A percentile compares a stretch with the other conserved stretches of the same genome.
Evolutionary conservation across 2,329 filamentous ascomycete species (phyloP).

Genomic region (Fusarium palustre): DNA sequence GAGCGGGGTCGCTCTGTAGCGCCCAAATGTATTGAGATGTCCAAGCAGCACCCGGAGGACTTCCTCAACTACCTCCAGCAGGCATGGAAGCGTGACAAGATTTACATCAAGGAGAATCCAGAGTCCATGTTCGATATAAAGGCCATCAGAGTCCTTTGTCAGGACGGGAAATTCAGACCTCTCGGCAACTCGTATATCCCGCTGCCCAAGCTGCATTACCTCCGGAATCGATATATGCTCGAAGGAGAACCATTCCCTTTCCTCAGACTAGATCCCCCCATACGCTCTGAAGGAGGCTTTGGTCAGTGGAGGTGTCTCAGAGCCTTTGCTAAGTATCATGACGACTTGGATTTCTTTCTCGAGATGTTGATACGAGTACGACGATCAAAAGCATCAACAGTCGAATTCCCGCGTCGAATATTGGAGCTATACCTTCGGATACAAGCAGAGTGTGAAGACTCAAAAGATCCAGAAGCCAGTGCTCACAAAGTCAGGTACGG

Average conservation of each 20-base stretch:
- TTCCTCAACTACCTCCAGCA: constrained; percentile 42
- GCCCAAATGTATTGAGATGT: constrained; percentile 40
- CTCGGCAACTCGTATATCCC: constrained; percentile 41
- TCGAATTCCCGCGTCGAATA: constrained; percentile 42
- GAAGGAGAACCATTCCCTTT: constrained; percentile 42
- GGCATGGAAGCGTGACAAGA: constrained; percentile 41
- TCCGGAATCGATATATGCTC: constrained; percentile 43
- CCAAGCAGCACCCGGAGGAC: constrained; percentile 37
- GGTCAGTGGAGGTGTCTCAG: constrained; percentile 38
- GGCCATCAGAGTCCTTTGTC: constrained; percentile 34
- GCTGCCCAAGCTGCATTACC: constrained; percentile 42
- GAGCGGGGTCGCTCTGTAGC: constrained; percentile 40
- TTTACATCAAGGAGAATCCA: constrained; percentile 38
- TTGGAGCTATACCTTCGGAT: constrained; percentile 44
- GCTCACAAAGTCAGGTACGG: constrained; percentile 38
- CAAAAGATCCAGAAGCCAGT: constrained; percentile 17
- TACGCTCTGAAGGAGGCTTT: constrained; percentile 35
- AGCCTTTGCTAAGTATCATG: constrained; percentile 33
- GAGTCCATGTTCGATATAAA: constrained; percentile 40
- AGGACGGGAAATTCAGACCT: constrained; percentile 34
- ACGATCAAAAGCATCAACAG: constrained; percentile 26
- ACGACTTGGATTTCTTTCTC: constrained; percentile 42
- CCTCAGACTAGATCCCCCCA: constrained; percentile 34
- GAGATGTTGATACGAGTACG: constrained; percentile 38
- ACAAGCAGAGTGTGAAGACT: constrained; percentile 38